phyloP scores from a whole-genome alignment of 352 stramenopile species.

The Phytopythium kandeliae region DNA sequence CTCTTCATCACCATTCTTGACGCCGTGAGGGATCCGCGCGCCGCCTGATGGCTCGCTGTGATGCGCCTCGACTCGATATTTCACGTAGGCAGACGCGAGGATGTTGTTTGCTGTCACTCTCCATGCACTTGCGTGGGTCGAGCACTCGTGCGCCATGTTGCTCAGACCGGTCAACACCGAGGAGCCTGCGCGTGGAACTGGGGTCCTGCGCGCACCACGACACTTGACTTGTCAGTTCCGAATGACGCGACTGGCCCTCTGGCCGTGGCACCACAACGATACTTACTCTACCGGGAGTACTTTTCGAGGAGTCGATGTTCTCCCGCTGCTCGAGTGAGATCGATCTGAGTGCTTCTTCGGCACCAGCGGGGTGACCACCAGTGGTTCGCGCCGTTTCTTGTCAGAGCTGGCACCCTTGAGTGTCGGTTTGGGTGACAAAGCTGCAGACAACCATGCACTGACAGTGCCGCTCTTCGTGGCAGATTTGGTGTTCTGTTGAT shows the following conservation, averaged over 20 bases:
- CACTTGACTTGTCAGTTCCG: neutral
- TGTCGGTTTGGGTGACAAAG: neutral
- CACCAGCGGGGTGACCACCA: neutral
- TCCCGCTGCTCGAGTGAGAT: constrained; percentile 3
- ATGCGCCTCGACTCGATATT: constrained; percentile 3
- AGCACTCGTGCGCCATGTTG: constrained; percentile 5
- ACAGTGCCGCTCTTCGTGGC: neutral
- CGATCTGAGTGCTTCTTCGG: neutral
- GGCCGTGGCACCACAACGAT: neutral
- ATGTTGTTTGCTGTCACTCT: constrained; percentile 39
- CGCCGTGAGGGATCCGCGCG: neutral
- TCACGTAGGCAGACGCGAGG: constrained; percentile 31
- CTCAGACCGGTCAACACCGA: neutral
- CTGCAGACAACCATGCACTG: neutral
- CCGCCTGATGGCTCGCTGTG: neutral
- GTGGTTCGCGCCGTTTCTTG: neutral
- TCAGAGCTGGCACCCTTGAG: neutral
- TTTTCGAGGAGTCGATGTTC: constrained; percentile 21
- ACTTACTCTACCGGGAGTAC: constrained; percentile 30
- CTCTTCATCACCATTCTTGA: neutral
- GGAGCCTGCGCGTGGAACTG: too few relatives aligned
- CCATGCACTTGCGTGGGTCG: constrained; percentile 40
- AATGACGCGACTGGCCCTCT: too few relatives aligned
- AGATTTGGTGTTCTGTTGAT: neutral
- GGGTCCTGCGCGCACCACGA: neutral